phyloP scores from a whole-genome alignment of 2,329 filamentous ascomycete genomes.

The Leptographium flavum region DNA sequence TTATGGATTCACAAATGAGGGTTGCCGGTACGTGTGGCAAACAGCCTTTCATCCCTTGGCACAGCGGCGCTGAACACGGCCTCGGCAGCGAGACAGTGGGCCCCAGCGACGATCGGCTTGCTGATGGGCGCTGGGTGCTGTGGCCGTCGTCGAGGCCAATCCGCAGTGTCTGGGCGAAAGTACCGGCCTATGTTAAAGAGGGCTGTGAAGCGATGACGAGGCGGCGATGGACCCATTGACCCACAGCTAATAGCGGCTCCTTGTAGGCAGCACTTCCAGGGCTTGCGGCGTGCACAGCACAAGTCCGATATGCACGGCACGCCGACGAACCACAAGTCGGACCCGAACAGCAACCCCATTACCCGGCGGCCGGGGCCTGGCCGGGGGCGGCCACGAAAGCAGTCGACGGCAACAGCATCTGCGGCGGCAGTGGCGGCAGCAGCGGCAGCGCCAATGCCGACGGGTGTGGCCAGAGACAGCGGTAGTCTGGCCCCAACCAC shows the following conservation, averaged over 20 bases:
- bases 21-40: conserved; percentile 36
- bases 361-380: conserved; percentile 46
- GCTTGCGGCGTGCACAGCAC: conserved; percentile 39
- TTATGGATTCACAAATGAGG: conserved; percentile 51
- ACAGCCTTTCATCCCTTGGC: conserved; percentile 1
- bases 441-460: too few species aligned
- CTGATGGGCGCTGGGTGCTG: neutral
- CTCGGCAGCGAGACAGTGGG: neutral
- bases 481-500: neutral
- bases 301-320: conserved; percentile 28
- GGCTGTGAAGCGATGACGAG: neutral
- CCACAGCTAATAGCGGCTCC: neutral
- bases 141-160: neutral
- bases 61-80: neutral
- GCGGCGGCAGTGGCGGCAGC: neutral
- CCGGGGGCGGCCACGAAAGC: conserved; percentile 37
- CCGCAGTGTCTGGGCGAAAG: neutral
- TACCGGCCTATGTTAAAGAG: conserved; percentile 6
- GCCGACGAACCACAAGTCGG: conserved; percentile 22
- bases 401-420: conserved; percentile 14
- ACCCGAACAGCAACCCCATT: conserved; percentile 43
- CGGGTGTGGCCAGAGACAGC: too few species aligned
- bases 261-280: conserved; percentile 45
- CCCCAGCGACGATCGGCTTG: neutral
- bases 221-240: neutral